Evolutionary conservation across 164 flowering plant genomes (phyloP), one percentile per base, ranked within the genome.

Genomic region (Macadamia tetraphylla): DNA sequence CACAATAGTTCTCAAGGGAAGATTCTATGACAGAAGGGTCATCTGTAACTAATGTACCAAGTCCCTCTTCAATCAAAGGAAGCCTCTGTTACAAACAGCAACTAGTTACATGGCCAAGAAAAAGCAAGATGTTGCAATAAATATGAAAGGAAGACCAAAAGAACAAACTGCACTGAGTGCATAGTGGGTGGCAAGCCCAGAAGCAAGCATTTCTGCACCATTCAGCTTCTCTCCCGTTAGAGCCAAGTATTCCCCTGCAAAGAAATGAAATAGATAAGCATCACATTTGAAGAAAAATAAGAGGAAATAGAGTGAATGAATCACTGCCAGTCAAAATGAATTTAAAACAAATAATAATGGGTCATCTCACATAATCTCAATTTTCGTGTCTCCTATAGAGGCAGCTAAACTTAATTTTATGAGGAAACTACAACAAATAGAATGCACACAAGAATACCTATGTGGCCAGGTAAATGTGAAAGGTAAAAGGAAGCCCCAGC

Each of bases 171-270:
- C 85, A 75, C 76, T 84, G 70, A 84, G 80, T 68, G 84, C 72
- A 74, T 79, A 94, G 74, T 94, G 98, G 30, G 97, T 88, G 14
- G 95, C 98, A 75, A 94, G 95, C 71, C 97, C 91, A 76, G 84
- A 81, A 1, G 94, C 94, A 73, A 94, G 80, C 98, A 94, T 91
- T 73, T 94, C 98, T 18, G 73, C 90, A 60, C 97, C 98, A 85
- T 87, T 85, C 46, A 92, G 90, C 75, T 85, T 90, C 70, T 94
- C 90, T 74, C 98, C 97, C 6, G 97, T 92, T 46, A 94, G 82
- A 76, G 89, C 96, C 76, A 94, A 82, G 80, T 90, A 94, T 73
- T 94, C 98, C 62, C 97, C 97, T 94, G 84, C 40, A 53, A 53
- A 53, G 57, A 53, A 53, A 69, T 60, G 51, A 1, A 40, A 64